Evolutionary conservation across 352 stramenopile genomes (phyloP), one percentile per base, ranked within the genome.

Genomic region (Phytophthora nicotianae): DNA sequence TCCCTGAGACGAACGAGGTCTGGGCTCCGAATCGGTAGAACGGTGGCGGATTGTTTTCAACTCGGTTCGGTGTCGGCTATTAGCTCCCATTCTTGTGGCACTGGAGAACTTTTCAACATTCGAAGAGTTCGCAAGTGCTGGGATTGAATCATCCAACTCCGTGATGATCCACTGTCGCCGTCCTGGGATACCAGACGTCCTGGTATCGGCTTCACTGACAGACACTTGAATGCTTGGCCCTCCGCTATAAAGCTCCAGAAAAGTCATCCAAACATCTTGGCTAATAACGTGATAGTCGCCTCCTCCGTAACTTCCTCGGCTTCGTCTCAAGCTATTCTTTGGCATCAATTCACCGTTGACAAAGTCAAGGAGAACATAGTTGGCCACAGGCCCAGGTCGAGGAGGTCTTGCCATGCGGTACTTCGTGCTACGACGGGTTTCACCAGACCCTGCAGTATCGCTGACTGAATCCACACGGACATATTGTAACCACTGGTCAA

Each of bases 401-500:
- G 50, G 49, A 38, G 68, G 50, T 52, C 55, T 59, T 26, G 37
- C 32, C 33, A 60, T 54, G 5, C 53, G 50, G 10, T 57, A 67
- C 27, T 40, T 65, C 23, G 65, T 69, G n/a, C 43, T 20, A 4
- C 50, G 58, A 26, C 21, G 52, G 4, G 19, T 50, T 47, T 51
- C 38, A 46, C 50, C 32, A 14, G 56, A 54, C 0, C 41, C 2
- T 2, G 64, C 51, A 17, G 45, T 41, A 19, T 64, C 55, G 45
- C 42, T 74, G 1, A 37, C 51, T 17, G 72, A 42, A 58, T 88
- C 75, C 10, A 79, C 55, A 41, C 83, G 75, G 21, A 91, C 79
- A 48, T 89, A 91, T 46, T 83, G 70, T 26, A 89, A 57, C 82
- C 82, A 91, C 64, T 83, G 74, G 26, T 87, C 71, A 13, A 91